Evolutionary conservation across 2,329 filamentous ascomycete genomes (phyloP).

Genomic region (Alternaria triticina): DNA sequence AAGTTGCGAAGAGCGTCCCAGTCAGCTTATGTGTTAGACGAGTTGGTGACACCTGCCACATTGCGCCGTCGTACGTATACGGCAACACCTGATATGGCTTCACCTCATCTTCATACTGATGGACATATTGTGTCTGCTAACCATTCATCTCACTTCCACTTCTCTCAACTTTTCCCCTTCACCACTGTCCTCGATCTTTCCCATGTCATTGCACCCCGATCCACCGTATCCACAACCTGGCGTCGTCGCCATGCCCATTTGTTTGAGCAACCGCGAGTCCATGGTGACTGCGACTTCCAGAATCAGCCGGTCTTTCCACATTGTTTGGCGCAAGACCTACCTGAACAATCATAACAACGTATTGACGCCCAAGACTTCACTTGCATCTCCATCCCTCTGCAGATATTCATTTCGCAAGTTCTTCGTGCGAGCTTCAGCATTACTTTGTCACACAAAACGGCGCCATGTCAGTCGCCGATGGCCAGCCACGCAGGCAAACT

Average conservation of each 20-base stretch:
- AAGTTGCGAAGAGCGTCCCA: neutral
- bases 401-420: neutral
- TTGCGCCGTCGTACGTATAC: neutral
- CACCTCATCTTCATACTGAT: neutral
- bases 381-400: neutral
- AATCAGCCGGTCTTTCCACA: neutral
- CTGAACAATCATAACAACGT: neutral
- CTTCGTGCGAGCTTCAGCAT: neutral
- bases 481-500: neutral
- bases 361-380: neutral
- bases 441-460: neutral
- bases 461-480: neutral
- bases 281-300: neutral
- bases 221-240: neutral
- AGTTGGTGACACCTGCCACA: neutral
- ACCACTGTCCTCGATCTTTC: neutral
- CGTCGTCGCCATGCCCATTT: neutral
- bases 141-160: neutral
- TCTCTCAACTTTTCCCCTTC: neutral
- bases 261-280: neutral
- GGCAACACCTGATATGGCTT: neutral
- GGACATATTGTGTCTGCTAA: neutral
- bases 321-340: neutral
- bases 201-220: neutral
- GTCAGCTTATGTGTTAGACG: neutral